Percentiles rank a stretch among this genome's conserved stretches.
Evolutionary conservation across 2,329 filamentous ascomycete species (phyloP).

Genomic region (Alternaria viburni): DNA sequence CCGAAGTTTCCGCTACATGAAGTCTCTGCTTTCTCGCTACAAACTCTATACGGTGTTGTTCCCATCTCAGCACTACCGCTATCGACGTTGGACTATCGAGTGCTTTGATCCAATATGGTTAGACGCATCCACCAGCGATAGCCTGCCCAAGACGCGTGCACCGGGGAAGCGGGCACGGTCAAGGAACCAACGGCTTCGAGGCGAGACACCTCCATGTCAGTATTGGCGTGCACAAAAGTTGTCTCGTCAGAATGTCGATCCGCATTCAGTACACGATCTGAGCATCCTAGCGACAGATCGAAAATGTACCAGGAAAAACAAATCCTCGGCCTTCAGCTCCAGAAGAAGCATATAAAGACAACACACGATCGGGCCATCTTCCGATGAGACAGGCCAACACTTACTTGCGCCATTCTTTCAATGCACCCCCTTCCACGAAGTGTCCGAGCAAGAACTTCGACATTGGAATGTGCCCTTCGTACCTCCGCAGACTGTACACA

Average conservation of each 20-base stretch:
- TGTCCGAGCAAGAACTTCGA: background rate
- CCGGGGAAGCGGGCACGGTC: constrained; percentile 37
- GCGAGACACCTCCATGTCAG: background rate
- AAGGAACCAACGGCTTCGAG: constrained; percentile 13
- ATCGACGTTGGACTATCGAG: constrained; percentile 21
- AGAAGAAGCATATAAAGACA: background rate
- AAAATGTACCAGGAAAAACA: background rate
- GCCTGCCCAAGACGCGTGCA: constrained; percentile 21
- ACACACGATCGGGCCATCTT: background rate
- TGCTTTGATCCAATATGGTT: constrained; percentile 24
- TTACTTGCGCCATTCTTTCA: background rate
- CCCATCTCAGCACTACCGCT: background rate
- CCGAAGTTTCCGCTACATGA: background rate
- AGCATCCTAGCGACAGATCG: background rate
- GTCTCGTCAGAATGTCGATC: background rate
- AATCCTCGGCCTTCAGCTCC: background rate
- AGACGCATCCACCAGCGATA: constrained; percentile 22
- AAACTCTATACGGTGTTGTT: background rate
- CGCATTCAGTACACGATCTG: background rate
- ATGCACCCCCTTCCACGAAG: background rate
- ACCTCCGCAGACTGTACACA: background rate
- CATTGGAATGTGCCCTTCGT: background rate
- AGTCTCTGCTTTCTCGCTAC: background rate
- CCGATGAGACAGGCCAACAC: background rate
- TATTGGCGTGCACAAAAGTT: constrained; percentile 2